Base-by-base conservation (phyloP, 768 basidiomycete genomes). In the Fibroporia radiculosa region DNA sequence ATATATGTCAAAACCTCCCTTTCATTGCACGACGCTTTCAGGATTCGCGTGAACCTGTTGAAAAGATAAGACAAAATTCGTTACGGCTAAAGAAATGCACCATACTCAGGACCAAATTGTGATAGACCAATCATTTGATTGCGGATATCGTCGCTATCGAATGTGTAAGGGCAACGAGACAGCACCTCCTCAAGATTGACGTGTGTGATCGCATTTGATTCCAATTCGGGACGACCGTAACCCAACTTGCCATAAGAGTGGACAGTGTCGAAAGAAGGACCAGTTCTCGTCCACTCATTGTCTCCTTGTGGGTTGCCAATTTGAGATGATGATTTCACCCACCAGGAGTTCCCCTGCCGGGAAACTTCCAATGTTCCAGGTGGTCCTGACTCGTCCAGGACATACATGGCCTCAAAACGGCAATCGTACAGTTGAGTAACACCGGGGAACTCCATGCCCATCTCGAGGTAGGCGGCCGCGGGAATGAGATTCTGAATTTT, bases 231-330 rank as follows among this genome's bases (percentile, higher is more conserved):
- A 14, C 33, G 10, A 5, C 46, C 46, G 25, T 47, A 42, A 4
- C 46, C 46, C 7, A 47, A 8, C 40, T 47, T 47, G 12, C 46
- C 46, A 22, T 25, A 31, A n/a, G 46, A 39, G 25, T 47, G 46
- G 12, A 22, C 19, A 16, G 27, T 42, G 27, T 47, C 46, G 27
- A 47, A 47, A 4, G 29, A 6, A 16, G 46, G 42, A 12, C 26
- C 40, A 29, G 22, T 25, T 14, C 46, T 25, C 19, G 46, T 47
- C 46, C 46, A 47, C 40, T 40, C 46, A n/a, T n/a, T n/a, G n/a
- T n/a, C n/a, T 12, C 40, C 46, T 24, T 47, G 42, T 5, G 42
- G 14, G 6, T 25, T 29, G 18, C 42, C 23, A 13, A 47, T 29
- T 7, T 8, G 25, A n/a, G 46, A 7, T 5, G 46, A 47, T 16